Conservation (phyloP, 768 basidiomycete species). For the Tephrocybe sp. region DNA sequence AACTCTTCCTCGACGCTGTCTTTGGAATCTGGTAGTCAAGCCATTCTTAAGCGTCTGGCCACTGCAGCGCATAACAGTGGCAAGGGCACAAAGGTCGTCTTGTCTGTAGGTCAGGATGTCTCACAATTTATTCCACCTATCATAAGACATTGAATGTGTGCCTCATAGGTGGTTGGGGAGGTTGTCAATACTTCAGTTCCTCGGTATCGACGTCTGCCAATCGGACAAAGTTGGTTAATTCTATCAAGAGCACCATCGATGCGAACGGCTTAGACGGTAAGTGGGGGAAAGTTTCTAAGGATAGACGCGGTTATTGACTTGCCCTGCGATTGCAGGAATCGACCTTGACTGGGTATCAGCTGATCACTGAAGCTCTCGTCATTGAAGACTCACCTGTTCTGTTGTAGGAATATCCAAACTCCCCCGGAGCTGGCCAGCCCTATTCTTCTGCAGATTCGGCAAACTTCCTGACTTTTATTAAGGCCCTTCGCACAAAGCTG, state of each 20-base stretch:
- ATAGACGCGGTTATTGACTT: conserved; percentile 22
- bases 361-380: neutral
- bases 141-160: neutral
- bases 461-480: conserved; percentile 61
- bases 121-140: neutral
- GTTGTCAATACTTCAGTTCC: conserved; percentile 61
- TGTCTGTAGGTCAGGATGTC: conserved; percentile 53
- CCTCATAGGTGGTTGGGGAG: conserved; percentile 66
- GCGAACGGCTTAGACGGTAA: conserved; percentile 60
- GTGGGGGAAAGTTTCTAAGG: conserved; percentile 33
- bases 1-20: conserved; percentile 51
- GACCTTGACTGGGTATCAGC: conserved; percentile 54
- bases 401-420: conserved; percentile 68
- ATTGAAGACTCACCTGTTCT: neutral
- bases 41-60: conserved; percentile 57
- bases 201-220: conserved; percentile 48
- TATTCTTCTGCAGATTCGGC: conserved; percentile 57
- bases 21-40: conserved; percentile 49
- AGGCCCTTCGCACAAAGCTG: conserved; percentile 51
- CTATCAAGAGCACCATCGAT: conserved; percentile 54
- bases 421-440: conserved; percentile 58
- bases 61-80: conserved; percentile 52
- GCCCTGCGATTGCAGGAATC: conserved; percentile 37
- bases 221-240: conserved; percentile 54
- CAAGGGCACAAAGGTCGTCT: conserved; percentile 59